Evolutionary conservation across 2,329 filamentous ascomycete species (phyloP).

Genomic region (Leptoxyphium fumago): DNA sequence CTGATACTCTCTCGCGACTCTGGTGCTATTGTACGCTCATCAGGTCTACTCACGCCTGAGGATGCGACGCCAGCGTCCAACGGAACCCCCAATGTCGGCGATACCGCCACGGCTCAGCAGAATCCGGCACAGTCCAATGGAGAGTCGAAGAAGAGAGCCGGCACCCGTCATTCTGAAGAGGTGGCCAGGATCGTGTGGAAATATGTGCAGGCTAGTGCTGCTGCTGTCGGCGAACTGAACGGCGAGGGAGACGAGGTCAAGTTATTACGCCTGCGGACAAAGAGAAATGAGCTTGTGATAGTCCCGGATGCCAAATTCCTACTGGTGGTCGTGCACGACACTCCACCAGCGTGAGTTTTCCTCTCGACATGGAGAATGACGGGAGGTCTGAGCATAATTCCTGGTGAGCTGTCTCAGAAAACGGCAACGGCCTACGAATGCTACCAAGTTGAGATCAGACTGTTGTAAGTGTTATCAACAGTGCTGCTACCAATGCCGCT

Average conservation of each 20-base stretch:
- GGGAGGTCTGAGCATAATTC: no score
- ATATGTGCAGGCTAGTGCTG: constrained; percentile 55
- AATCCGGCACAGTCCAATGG: constrained; percentile 7
- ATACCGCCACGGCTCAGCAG: constrained; percentile 2
- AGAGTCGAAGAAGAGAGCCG: constrained; percentile 23
- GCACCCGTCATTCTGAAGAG: constrained; percentile 44
- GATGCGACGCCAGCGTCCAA: constrained; percentile 18
- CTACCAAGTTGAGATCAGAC: no score
- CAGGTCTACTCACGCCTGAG: constrained; percentile 50
- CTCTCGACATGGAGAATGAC: background rate
- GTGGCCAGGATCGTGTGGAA: constrained; percentile 64
- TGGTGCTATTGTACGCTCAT: constrained; percentile 61
- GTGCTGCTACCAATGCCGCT: constrained; percentile 45
- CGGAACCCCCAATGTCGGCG: constrained; percentile 6
- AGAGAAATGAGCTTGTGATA: constrained; percentile 72
- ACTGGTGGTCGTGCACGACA: constrained; percentile 67
- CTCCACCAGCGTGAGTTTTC: constrained; percentile 46
- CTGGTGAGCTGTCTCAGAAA: no score
- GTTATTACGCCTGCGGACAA: constrained; percentile 62
- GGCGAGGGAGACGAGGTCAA: constrained; percentile 66
- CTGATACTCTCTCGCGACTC: constrained; percentile 58
- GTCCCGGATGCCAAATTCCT: constrained; percentile 68
- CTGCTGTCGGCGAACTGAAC: constrained; percentile 58
- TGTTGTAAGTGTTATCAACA: background rate
- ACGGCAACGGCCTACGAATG: no score